phyloP scores from a whole-genome alignment of 2,329 filamentous ascomycete species.

The Ascochyta koolunga region DNA sequence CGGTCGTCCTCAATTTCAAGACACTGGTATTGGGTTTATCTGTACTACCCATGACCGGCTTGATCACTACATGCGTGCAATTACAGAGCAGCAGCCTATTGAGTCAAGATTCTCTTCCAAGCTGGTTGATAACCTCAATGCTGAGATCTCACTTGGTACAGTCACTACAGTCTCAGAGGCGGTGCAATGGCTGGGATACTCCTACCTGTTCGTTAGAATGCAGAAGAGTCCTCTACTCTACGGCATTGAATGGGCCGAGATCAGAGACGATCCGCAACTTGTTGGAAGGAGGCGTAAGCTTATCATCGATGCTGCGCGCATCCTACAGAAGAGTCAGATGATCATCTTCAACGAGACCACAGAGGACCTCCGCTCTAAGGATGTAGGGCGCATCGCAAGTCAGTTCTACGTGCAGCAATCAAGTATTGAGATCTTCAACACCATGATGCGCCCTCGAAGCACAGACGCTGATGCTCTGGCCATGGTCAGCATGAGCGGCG shows the following conservation, averaged over 20 bases:
- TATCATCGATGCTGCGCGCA: constrained; percentile 84
- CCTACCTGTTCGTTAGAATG: constrained; percentile 97
- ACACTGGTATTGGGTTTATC: constrained; percentile 97
- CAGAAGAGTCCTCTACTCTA: constrained; percentile 88
- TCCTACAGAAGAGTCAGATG: constrained; percentile 94
- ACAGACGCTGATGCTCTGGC: constrained; percentile 91
- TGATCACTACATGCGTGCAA: constrained; percentile 85
- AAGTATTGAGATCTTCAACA: constrained; percentile 95
- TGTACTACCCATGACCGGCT: constrained; percentile 95
- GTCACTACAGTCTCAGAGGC: constrained; percentile 94
- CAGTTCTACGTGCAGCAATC: constrained; percentile 95
- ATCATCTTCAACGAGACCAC: constrained; percentile 97
- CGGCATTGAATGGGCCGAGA: constrained; percentile 93
- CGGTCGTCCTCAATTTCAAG: constrained; percentile 95
- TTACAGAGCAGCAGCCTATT: constrained; percentile 95
- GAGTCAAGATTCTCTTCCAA: constrained; percentile 96
- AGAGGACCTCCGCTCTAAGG: constrained; percentile 90
- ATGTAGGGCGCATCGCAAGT: constrained; percentile 94
- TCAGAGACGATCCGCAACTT: constrained; percentile 83
- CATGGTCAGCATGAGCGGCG: constrained; percentile 97
- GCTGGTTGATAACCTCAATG: constrained; percentile 94
- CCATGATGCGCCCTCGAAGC: constrained; percentile 84
- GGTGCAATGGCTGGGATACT: constrained; percentile 97
- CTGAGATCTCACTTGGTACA: constrained; percentile 90
- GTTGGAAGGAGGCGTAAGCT: constrained; percentile 85